Percentiles rank a stretch among this genome's conserved stretches.
Evolutionary conservation across 1,284 basidiomycete species (phyloP).

Genomic region (Tilletia caries): DNA sequence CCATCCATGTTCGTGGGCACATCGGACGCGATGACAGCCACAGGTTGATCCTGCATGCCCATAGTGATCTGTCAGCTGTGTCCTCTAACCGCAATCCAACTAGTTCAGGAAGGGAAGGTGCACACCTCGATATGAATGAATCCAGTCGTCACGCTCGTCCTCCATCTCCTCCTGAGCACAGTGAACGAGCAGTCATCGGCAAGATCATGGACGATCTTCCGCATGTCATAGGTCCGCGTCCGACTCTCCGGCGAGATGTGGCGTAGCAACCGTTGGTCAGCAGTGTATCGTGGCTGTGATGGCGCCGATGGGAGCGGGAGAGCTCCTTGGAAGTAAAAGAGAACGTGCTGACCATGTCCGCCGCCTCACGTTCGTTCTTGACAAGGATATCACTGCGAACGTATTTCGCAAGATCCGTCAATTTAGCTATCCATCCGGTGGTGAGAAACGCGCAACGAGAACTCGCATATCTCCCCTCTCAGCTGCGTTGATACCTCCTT

Average conservation of each 20-base stretch:
- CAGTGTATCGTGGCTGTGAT: slow-evolving; percentile 20
- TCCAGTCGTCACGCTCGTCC: slow-evolving; percentile 29
- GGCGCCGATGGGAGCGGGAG: not conserved
- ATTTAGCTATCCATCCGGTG: too few relatives aligned
- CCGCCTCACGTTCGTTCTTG: slow-evolving; percentile 24
- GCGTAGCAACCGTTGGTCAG: slow-evolving; percentile 23
- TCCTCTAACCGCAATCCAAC: too few relatives aligned
- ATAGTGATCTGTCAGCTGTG: too few relatives aligned
- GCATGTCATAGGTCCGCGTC: slow-evolving; percentile 33
- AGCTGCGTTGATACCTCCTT: too few relatives aligned
- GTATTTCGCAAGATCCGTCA: too few relatives aligned
- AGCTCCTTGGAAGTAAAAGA: slow-evolving; percentile 26
- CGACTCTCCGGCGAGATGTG: slow-evolving; percentile 27
- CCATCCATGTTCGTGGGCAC: slow-evolving; percentile 29
- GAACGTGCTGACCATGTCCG: slow-evolving; percentile 16
- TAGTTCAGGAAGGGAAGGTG: too few relatives aligned
- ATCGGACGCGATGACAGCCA: slow-evolving; percentile 33
- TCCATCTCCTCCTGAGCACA: slow-evolving; percentile 29
- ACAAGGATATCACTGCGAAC: slow-evolving; percentile 28
- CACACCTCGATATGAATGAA: slow-evolving; percentile 15
- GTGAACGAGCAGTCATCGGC: slow-evolving; percentile 31
- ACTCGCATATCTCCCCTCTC: too few relatives aligned
- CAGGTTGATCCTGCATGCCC: slow-evolving; percentile 21
- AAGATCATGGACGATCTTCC: slow-evolving; percentile 25
- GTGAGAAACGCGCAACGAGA: too few relatives aligned